Base-by-base conservation (phyloP, 2,329 filamentous ascomycete genomes). In the Colletotrichum noveboracense region DNA sequence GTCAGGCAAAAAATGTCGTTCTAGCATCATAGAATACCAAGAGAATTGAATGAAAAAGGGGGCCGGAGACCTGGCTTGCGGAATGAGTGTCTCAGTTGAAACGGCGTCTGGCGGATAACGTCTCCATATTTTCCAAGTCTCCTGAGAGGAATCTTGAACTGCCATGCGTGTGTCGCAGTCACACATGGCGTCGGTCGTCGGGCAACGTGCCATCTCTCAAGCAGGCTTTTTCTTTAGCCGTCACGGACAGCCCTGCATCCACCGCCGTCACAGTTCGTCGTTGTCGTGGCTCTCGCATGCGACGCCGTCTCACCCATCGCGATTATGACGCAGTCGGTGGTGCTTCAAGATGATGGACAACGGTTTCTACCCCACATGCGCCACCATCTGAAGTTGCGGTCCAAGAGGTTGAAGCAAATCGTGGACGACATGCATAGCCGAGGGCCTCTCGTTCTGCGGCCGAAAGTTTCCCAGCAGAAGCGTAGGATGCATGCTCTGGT, bases 401-500 rank as follows among this genome's bases (percentile, higher is more conserved):
- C 32, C 68, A 71, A 52, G 21, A 73, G 48, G 26, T 28, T 55
- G 70, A 69, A 61, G 74, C 60, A 66, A 69, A 68, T 68, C 69
- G 72, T 68, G 71, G 75, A n/a, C 71, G 70, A 68, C 78, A 79
- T 85, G 83, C 83, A 85, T 85, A 85, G 77, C 83, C 83, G 83
- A 84, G 81, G 83, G 83, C 77, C 82, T 81, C 81, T 80, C 77
- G 78, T 81, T 82, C 81, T 84, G 83, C 83, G 81, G 78, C 82
- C 82, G 77, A 36, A 75, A 60, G 26, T 69, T 69, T 73, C 74
- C 76, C 74, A 74, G 68, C 30, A 64, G 71, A 77, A 74, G 76
- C 74, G 70, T 76, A 69, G 70, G 68, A 68, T 76, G 76, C 76
- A 78, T 77, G 77, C 69, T 52, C 28, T 62, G 43, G 30, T 68